Evolutionary conservation across 148 eudicot species (phyloP), one percentile per base, ranked within the genome.

Genomic region (Rhododendron vialii): DNA sequence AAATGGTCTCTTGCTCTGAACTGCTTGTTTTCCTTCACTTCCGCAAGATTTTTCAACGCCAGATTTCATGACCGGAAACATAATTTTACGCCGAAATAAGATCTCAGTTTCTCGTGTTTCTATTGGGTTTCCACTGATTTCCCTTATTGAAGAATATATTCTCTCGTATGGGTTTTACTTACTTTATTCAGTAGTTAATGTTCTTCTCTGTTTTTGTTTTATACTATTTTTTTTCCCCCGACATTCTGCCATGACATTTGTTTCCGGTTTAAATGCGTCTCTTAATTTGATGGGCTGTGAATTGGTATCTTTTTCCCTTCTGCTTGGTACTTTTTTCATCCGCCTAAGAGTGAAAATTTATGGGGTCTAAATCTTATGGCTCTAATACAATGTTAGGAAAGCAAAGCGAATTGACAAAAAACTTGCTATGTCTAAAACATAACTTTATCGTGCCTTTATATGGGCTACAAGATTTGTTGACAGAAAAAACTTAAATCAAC

Each of bases 1-100:
- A 0, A 13, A 5, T 73, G 35, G 26, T 75, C 45, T 48, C 51
- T 50, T 84, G 36, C 36, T 83, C 67, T 65, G 15, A 65, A 59
- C 26, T 83, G 53, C 47, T 79, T 86, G 78, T 36, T 67, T 83
- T 75, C 7, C 67, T 18, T 53, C 41, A 48, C 61, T n/a, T 73
- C 13, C 41, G 9, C 75, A 13, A 35, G 55, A 10, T 10, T 48
- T 82, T 75, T 30, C 43, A 1, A 83, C 17, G 22, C 7, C 28
- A 35, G 63, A 81, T 67, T 50, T n/a, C 47, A 3, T 30, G 71
- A 5, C 43, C 12, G 6, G 5, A 9, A 14, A 8, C 5, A 20
- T 11, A 10, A 36, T 30, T 38, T 67, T 80, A 28, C 3, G 18
- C 30, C 8, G 2, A 71, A 35, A 20, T 30, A 36, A 43, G 80